phyloP scores from a whole-genome alignment of 192 early-diverging fungal species.

The Neocallimastix lanati region DNA sequence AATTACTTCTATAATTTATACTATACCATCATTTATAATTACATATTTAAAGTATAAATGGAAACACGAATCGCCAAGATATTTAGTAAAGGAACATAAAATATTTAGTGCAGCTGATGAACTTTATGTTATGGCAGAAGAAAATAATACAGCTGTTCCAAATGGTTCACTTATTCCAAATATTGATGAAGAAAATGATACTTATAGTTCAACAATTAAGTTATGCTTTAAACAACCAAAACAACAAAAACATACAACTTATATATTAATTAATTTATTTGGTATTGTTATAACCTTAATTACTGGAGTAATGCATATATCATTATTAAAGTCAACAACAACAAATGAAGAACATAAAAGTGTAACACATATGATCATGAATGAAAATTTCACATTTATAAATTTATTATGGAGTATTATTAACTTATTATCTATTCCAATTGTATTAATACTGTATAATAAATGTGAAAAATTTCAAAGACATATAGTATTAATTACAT shows the following conservation, averaged over 20 bases:
- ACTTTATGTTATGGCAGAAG: not conserved
- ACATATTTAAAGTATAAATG: not conserved
- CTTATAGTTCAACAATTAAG: not conserved
- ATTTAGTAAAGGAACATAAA: not conserved
- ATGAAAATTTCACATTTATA: not conserved
- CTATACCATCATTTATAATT: not conserved
- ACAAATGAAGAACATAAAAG: not conserved
- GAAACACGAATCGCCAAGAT: not conserved
- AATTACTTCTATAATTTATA: not conserved
- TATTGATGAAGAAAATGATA: not conserved
- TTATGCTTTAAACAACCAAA: not conserved
- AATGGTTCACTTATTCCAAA: not conserved
- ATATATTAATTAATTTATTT: not conserved
- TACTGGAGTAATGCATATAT: not conserved
- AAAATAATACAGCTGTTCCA: not conserved
- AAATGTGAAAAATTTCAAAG: not conserved
- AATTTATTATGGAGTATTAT: not conserved
- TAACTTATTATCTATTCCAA: not conserved
- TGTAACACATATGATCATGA: not conserved
- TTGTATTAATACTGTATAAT: not conserved
- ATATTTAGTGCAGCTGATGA: not conserved
- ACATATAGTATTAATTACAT: not conserved
- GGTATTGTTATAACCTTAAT: not conserved
- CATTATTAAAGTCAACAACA: not conserved
- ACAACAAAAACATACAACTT: not conserved